A percentile compares a stretch with the other conserved stretches of the same genome.
phyloP scores from a whole-genome alignment of 2,329 filamentous ascomycete species.

The Phoma sp. region DNA sequence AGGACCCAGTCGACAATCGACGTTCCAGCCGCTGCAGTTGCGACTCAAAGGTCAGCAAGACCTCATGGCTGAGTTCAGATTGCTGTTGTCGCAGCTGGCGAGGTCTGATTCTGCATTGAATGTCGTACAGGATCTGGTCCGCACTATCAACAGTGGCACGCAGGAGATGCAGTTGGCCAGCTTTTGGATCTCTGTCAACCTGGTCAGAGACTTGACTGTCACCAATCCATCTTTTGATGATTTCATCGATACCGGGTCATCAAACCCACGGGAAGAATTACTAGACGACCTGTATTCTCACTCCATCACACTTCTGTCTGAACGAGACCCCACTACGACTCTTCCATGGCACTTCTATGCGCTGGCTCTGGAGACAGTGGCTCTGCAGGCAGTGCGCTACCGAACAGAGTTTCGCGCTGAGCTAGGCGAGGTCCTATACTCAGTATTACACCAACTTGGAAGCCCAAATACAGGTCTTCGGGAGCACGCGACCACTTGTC shows the following conservation, averaged over 20 bases:
- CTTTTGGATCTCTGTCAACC: slow-evolving; percentile 81
- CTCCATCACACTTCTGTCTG: slow-evolving; percentile 67
- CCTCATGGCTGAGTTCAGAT: slow-evolving; percentile 68
- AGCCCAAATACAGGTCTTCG: slow-evolving; percentile 73
- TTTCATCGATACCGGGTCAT: slow-evolving; percentile 65
- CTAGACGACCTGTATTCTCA: slow-evolving; percentile 73
- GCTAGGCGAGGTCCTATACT: slow-evolving; percentile 89
- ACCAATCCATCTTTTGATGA: slow-evolving; percentile 66
- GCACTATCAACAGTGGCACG: slow-evolving; percentile 65
- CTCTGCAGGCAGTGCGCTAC: slow-evolving; percentile 74
- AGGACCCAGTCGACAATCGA: slow-evolving; percentile 27
- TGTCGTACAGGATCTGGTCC: slow-evolving; percentile 71
- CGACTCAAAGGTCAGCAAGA: slow-evolving; percentile 69
- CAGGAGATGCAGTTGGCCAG: slow-evolving; percentile 70
- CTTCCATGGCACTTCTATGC: slow-evolving; percentile 77
- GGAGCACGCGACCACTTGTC: slow-evolving; percentile 79
- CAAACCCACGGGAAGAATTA: slow-evolving; percentile 39
- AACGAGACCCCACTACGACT: slow-evolving; percentile 44
- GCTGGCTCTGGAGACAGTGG: slow-evolving; percentile 80
- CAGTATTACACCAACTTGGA: slow-evolving; percentile 86
- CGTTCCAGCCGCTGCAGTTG: slow-evolving; percentile 67
- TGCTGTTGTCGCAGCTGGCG: slow-evolving; percentile 65
- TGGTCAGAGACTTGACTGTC: slow-evolving; percentile 67
- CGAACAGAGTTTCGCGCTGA: slow-evolving; percentile 78
- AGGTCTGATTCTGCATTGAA: slow-evolving; percentile 52